Percentiles rank a stretch among this genome's conserved stretches.
Evolutionary conservation across 1,284 basidiomycete species (phyloP).

Genomic region (Mycena sp.): DNA sequence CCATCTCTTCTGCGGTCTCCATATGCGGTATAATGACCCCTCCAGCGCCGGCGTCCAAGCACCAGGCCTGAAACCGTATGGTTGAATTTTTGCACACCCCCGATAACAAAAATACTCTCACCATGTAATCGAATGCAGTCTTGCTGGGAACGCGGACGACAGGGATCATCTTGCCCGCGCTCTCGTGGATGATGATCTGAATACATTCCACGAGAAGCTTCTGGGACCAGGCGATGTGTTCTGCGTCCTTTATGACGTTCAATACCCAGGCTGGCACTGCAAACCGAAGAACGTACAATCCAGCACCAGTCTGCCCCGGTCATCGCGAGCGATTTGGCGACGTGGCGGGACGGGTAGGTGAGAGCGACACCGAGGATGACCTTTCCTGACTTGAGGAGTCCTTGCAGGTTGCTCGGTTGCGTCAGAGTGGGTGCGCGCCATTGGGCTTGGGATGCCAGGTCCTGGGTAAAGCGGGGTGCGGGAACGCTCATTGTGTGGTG

Average conservation of each 20-base stretch:
- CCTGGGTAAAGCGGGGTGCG: background rate
- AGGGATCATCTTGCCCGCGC: no score
- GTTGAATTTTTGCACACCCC: no score
- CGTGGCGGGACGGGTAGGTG: background rate
- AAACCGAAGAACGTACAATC: slow-evolving; percentile 6
- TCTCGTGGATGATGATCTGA: no score
- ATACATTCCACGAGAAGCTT: slow-evolving; percentile 4
- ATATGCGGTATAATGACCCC: slow-evolving; percentile 17
- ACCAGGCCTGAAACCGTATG: no score
- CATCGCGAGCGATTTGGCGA: slow-evolving; percentile 2
- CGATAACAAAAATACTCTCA: no score
- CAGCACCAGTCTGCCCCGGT: slow-evolving; percentile 6
- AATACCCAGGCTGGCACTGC: background rate
- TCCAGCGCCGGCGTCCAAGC: no score
- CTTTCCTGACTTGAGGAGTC: background rate
- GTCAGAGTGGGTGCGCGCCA: background rate
- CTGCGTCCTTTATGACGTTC: background rate
- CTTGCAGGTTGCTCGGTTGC: background rate
- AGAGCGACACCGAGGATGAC: background rate
- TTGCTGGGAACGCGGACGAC: no score
- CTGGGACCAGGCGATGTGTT: background rate
- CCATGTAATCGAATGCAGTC: slow-evolving; percentile 14
- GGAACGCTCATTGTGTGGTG: background rate
- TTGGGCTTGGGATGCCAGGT: background rate
- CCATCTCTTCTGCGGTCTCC: slow-evolving; percentile 11